Conservation (phyloP, 495 filamentous ascomycete species). For the Rhizodiscina lignyota region DNA sequence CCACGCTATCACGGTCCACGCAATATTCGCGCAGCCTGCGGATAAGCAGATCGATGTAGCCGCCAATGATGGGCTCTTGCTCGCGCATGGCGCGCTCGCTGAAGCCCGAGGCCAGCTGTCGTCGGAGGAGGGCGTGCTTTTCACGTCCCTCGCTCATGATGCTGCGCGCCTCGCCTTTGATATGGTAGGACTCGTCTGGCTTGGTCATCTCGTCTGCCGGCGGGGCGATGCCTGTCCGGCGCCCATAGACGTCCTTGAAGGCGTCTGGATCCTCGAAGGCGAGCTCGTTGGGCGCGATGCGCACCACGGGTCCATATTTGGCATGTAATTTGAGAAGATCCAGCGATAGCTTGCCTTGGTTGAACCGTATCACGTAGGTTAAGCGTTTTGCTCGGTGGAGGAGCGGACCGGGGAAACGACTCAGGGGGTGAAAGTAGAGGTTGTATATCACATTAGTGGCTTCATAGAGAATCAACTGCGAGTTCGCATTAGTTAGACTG, state of each 20-base stretch:
- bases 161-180: slow-evolving; percentile 8
- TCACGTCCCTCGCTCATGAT: slow-evolving; percentile 10
- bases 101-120: slow-evolving; percentile 32
- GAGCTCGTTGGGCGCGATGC: slow-evolving; percentile 37
- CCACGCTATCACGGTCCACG: slow-evolving; percentile 8
- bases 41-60: slow-evolving; percentile 25
- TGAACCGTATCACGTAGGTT: slow-evolving; percentile 7
- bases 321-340: slow-evolving; percentile 12
- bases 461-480: too few species aligned
- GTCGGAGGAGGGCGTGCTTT: slow-evolving; percentile 28
- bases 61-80: slow-evolving; percentile 30
- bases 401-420: slow-evolving; percentile 24
- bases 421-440: slow-evolving; percentile 29
- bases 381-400: slow-evolving; percentile 15
- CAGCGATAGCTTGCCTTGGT: slow-evolving; percentile 3
- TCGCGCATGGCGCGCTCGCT: slow-evolving; percentile 28
- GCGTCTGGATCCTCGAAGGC: slow-evolving; percentile 31
- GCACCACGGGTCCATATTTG: slow-evolving; percentile 31
- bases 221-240: background rate
- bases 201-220: slow-evolving; percentile 7
- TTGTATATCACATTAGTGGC: too few species aligned
- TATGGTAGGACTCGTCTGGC: slow-evolving; percentile 12
- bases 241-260: slow-evolving; percentile 43
- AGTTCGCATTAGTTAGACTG: too few species aligned
- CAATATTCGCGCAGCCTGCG: background rate